Evolutionary conservation across 2,329 filamentous ascomycete genomes (phyloP).

Genomic region (Trichoderma sp.): DNA sequence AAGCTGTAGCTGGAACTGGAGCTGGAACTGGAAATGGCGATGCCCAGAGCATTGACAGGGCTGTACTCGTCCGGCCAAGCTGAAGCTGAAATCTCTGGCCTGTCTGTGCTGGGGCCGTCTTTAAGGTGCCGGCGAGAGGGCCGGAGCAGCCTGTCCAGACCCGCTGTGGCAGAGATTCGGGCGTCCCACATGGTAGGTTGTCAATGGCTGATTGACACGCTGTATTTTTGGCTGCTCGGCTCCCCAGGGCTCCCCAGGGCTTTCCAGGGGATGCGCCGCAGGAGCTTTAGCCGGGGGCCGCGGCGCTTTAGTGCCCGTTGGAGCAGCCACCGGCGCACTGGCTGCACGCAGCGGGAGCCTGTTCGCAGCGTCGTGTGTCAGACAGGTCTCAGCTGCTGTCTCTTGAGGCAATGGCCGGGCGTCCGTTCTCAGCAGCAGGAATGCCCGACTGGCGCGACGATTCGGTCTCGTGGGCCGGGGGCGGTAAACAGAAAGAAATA

Average conservation of each 20-base stretch:
- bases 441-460: neutral
- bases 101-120: neutral
- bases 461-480: no score
- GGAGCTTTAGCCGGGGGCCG: neutral
- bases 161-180: slow-evolving; percentile 17
- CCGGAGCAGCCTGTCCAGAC: slow-evolving; percentile 11
- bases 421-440: neutral
- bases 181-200: slow-evolving; percentile 9
- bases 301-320: neutral
- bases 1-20: no score
- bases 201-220: neutral
- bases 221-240: slow-evolving; percentile 6
- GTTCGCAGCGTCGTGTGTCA: slow-evolving; percentile 8
- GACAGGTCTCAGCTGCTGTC: slow-evolving; percentile 5
- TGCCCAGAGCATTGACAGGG: slow-evolving; percentile 30
- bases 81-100: neutral
- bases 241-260: no score
- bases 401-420: no score
- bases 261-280: neutral
- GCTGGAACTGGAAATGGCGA: neutral
- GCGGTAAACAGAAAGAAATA: no score
- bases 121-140: neutral
- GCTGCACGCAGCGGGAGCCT: neutral
- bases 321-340: neutral
- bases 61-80: slow-evolving; percentile 18